Evolutionary conservation across 371 early-diverging fungal genomes (phyloP).

Genomic region (Mucor mucedo): DNA sequence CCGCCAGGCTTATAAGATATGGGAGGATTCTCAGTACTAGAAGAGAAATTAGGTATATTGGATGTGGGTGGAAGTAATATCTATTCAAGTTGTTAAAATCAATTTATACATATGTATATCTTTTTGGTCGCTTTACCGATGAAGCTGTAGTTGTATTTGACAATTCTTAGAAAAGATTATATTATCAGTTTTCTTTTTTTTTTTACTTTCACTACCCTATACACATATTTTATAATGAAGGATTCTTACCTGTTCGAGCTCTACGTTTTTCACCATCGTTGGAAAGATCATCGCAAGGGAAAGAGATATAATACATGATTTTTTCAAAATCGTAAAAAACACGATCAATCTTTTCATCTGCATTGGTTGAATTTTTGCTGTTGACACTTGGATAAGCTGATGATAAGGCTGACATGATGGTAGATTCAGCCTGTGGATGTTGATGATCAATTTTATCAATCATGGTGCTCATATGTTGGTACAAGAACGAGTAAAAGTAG

Average conservation of each 20-base stretch:
- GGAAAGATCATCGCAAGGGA: slow-evolving; percentile 21
- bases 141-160: too few species aligned
- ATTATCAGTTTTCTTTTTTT: too few species aligned
- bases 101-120: too few species aligned
- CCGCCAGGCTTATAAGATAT: slow-evolving; percentile 17
- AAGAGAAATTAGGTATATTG: slow-evolving; percentile 49
- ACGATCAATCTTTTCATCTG: slow-evolving; percentile 80
- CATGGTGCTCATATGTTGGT: slow-evolving; percentile 75
- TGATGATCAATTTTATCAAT: slow-evolving; percentile 53
- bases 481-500: slow-evolving; percentile 77
- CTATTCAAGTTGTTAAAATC: slow-evolving; percentile 14
- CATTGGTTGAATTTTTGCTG: slow-evolving; percentile 51
- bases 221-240: neutral
- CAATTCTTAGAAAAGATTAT: too few species aligned
- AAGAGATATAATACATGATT: slow-evolving; percentile 64
- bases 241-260: slow-evolving; percentile 32
- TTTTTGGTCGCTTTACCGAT: too few species aligned
- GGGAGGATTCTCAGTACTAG: neutral
- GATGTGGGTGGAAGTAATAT: slow-evolving; percentile 48
- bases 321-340: slow-evolving; percentile 80
- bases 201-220: neutral
- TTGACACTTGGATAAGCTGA: slow-evolving; percentile 30
- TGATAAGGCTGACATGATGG: slow-evolving; percentile 32
- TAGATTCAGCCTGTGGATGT: slow-evolving; percentile 15
- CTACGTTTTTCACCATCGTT: slow-evolving; percentile 12